Evolutionary conservation across 169 alveolate genomes (phyloP).

Genomic region (Plasmodium coatneyi): DNA sequence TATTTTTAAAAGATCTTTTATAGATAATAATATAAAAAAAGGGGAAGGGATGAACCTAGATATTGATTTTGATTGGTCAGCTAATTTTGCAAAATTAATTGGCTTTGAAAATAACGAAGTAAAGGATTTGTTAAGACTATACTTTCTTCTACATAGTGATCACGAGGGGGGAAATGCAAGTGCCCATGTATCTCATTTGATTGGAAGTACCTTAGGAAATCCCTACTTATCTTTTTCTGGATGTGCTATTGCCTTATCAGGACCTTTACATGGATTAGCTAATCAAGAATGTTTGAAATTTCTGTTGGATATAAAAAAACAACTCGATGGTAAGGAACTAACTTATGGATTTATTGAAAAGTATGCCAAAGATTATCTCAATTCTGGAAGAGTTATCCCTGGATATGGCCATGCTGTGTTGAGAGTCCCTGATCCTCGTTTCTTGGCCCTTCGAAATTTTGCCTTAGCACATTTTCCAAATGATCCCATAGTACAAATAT

Average conservation of each 20-base stretch:
- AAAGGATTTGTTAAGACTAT: conserved; percentile 83
- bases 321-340: conserved; percentile 86
- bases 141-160: conserved; percentile 89
- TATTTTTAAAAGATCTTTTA: conserved; percentile 82
- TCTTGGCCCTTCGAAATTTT: conserved; percentile 87
- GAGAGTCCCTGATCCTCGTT: conserved; percentile 96
- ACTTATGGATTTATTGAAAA: conserved; percentile 79
- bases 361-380: conserved; percentile 85
- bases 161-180: conserved; percentile 97
- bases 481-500: conserved; percentile 85
- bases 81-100: conserved; percentile 82
- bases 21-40: conserved; percentile 77
- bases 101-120: conserved; percentile 78
- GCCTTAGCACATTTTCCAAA: conserved; percentile 89
- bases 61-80: conserved; percentile 82
- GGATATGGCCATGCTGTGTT: conserved; percentile 99
- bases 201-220: conserved; percentile 94
- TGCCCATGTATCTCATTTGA: conserved; percentile 95
- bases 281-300: conserved; percentile 95
- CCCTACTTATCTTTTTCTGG: conserved; percentile 93
- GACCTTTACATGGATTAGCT: conserved; percentile 97
- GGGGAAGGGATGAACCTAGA: conserved; percentile 81
- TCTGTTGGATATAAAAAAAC: conserved; percentile 88
- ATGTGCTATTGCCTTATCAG: conserved; percentile 76
- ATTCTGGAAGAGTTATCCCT: conserved; percentile 93